Evolutionary conservation across 305 asterid genomes (phyloP).

Genomic region (Rubia peregrina): DNA sequence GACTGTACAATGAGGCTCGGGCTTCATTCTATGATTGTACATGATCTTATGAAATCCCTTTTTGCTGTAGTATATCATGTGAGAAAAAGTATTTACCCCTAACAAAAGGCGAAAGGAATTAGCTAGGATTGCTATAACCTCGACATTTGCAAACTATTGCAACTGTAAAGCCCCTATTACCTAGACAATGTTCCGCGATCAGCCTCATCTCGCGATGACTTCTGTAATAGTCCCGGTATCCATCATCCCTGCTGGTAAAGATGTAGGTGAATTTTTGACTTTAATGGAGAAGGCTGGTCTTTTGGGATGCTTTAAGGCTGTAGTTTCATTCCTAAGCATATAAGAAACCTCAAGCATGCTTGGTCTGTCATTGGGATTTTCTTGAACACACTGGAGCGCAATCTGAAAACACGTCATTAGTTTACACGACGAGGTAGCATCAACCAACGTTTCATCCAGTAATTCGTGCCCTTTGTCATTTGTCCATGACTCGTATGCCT

Average conservation of each 20-base stretch:
- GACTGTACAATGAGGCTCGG: background rate
- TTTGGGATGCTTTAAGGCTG: slow-evolving; percentile 15
- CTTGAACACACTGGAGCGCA: slow-evolving; percentile 31
- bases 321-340: slow-evolving; percentile 21
- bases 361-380: slow-evolving; percentile 28
- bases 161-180: no score
- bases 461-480: slow-evolving; percentile 18
- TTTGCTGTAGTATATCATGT: background rate
- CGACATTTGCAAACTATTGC: background rate
- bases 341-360: slow-evolving; percentile 30
- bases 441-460: slow-evolving; percentile 25
- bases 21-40: background rate
- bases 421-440: slow-evolving; percentile 22
- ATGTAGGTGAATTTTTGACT: background rate
- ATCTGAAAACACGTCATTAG: slow-evolving; percentile 27
- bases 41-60: background rate
- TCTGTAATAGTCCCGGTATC: slow-evolving; percentile 18
- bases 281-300: slow-evolving; percentile 27
- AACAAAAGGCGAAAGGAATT: background rate
- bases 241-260: background rate
- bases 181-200: background rate
- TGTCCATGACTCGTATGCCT: slow-evolving; percentile 31
- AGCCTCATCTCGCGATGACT: slow-evolving; percentile 12
- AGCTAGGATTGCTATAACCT: background rate
- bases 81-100: background rate